These are phyloP conservation scores for Hanseniaspora occidentalis DNA, from an alignment of 805 yeast species.

Conservation along the genomic window DNA sequence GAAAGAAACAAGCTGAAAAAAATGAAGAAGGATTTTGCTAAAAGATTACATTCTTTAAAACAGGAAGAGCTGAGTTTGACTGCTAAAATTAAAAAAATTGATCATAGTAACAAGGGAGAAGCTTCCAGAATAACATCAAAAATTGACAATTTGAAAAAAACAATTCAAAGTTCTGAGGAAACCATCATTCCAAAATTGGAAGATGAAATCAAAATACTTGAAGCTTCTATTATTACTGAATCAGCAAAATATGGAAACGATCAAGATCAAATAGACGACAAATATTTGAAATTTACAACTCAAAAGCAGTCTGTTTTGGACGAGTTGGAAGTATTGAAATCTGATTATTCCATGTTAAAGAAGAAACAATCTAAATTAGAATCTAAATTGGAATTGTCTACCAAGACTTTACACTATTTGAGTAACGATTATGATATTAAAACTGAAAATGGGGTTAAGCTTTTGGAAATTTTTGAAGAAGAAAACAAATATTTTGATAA, in stretches of 20 bases:
- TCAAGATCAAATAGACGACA: conserved; percentile 25
- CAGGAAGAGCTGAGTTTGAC: conserved; percentile 45
- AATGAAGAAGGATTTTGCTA: conserved; percentile 44
- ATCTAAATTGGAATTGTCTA: conserved; percentile 14
- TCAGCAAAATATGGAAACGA: conserved; percentile 26
- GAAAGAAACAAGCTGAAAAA: conserved; percentile 48
- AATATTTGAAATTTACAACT: conserved; percentile 22
- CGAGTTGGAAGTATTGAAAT: conserved; percentile 7
- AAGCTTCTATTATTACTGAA: conserved; percentile 12
- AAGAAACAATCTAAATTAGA: conserved; percentile 15
- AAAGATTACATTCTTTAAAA: conserved; percentile 36
- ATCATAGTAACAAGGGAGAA: conserved; percentile 28
- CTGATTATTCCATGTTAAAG: conserved; percentile 10
- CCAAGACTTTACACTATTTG: conserved; percentile 13
- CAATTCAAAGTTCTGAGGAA: conserved; percentile 24
- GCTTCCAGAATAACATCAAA: conserved; percentile 41
- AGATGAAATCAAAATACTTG: conserved; percentile 9
- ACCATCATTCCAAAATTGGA: conserved; percentile 17
- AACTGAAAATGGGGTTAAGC: conserved; percentile 12
- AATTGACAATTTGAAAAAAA: conserved; percentile 37
- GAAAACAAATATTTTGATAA: neutral
- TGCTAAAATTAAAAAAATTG: conserved; percentile 33
- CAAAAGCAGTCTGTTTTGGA: conserved; percentile 13
- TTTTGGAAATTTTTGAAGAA: neutral
- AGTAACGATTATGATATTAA: conserved; percentile 17